A percentile compares a stretch with the other conserved stretches of the same genome.
phyloP scores from a whole-genome alignment of 192 early-diverging fungal species.

The Tieghemiomyces parasiticus region DNA sequence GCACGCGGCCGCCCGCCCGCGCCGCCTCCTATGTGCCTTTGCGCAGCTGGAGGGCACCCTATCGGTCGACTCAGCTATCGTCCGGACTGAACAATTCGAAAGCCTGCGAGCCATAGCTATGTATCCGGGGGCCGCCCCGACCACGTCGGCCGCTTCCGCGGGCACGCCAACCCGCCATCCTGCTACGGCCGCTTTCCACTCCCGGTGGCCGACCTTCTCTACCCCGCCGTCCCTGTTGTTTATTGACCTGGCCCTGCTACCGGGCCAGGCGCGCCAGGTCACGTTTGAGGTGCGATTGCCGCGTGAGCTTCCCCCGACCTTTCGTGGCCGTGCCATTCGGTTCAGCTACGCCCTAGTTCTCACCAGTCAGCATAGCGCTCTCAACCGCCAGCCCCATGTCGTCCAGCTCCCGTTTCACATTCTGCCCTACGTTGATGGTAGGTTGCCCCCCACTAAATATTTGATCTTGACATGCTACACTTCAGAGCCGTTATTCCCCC shows the following conservation, averaged over 20 bases:
- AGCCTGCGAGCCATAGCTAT: neutral
- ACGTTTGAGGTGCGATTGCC: neutral
- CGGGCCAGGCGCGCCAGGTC: neutral
- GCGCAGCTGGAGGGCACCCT: conserved; percentile 4
- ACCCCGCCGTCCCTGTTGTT: conserved; percentile 3
- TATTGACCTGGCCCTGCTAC: conserved; percentile 1
- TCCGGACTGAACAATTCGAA: neutral
- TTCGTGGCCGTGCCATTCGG: neutral
- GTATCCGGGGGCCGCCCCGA: neutral
- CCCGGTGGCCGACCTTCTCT: neutral
- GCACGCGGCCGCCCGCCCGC: neutral
- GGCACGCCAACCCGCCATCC: neutral
- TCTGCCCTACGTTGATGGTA: neutral
- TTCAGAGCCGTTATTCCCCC: neutral
- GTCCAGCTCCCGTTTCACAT: conserved; percentile 4
- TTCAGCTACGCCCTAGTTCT: conserved; percentile 2
- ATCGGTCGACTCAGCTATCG: neutral
- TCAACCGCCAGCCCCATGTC: neutral
- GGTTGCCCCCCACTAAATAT: neutral
- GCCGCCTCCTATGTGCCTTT: conserved; percentile 4
- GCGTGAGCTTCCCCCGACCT: neutral
- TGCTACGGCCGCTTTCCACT: neutral
- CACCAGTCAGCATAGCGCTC: neutral
- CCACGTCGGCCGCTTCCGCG: neutral
- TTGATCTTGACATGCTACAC: neutral